A percentile compares a stretch with the other conserved stretches of the same genome.
Conservation (phyloP, 768 basidiomycete genomes). For the Naganishia antarctica region DNA sequence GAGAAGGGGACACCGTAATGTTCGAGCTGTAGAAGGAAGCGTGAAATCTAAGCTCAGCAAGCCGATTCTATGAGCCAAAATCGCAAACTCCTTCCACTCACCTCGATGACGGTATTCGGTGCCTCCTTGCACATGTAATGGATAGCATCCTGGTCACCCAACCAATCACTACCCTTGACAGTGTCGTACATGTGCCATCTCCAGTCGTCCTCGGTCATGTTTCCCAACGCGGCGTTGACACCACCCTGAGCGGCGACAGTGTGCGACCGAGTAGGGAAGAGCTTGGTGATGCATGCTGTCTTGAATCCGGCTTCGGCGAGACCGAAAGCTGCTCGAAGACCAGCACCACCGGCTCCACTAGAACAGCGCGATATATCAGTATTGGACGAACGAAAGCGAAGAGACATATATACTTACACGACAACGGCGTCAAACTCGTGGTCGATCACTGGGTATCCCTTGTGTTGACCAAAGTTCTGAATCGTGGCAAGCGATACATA, state of each 20-base stretch:
- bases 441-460: constrained; percentile 83
- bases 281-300: constrained; percentile 97
- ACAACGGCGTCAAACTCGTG: constrained; percentile 58
- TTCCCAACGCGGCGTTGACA: constrained; percentile 72
- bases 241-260: constrained; percentile 99
- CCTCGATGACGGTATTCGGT: constrained; percentile 87
- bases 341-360: constrained; percentile 91
- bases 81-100: constrained; percentile 42
- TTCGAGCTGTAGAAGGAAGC: constrained; percentile 65
- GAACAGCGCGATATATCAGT: too few relatives aligned
- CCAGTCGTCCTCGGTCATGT: constrained; percentile 99
- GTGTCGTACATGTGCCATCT: constrained; percentile 81
- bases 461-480: constrained; percentile 45
- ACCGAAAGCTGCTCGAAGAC: constrained; percentile 95
- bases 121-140: constrained; percentile 99
- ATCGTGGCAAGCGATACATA: too few relatives aligned
- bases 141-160: constrained; percentile 98
- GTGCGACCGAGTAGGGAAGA: constrained; percentile 97
- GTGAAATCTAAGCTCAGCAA: not conserved
- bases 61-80: too few relatives aligned
- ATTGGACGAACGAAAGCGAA: not conserved
- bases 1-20: constrained; percentile 99
- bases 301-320: constrained; percentile 97
- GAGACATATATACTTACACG: constrained; percentile 50
- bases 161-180: constrained; percentile 99